A percentile compares a stretch with the other conserved stretches of the same genome.
Evolutionary conservation across 2,329 filamentous ascomycete genomes (phyloP).

Genomic region (Claviceps sp.): DNA sequence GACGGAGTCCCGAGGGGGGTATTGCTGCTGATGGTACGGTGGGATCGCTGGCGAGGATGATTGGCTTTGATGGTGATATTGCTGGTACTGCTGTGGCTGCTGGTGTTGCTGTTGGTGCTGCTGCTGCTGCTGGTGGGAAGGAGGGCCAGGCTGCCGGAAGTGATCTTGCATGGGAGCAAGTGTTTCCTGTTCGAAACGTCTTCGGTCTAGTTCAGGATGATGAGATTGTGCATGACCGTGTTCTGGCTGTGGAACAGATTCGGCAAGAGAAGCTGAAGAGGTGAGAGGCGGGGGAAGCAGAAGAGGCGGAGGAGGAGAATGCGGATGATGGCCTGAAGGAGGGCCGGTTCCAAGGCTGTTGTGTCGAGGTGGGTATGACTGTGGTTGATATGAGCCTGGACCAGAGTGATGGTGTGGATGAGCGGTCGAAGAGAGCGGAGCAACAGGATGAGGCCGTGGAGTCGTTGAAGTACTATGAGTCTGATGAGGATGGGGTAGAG

Average conservation of each 20-base stretch:
- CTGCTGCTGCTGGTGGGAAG: constrained; percentile 9
- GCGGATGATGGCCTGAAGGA: background rate
- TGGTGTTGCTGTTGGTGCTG: constrained; percentile 8
- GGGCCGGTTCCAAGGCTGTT: constrained; percentile 19
- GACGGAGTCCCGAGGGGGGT: constrained; percentile 34
- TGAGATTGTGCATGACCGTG: constrained; percentile 20
- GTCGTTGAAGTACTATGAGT: constrained; percentile 18
- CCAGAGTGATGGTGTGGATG: constrained; percentile 12
- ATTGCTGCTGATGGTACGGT: constrained; percentile 28
- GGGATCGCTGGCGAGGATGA: constrained; percentile 31
- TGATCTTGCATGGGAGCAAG: constrained; percentile 43
- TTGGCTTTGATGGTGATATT: constrained; percentile 11
- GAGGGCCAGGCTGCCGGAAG: constrained; percentile 21
- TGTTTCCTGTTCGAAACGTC: constrained; percentile 42
- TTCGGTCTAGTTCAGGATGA: constrained; percentile 35
- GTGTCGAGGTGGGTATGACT: constrained; percentile 23
- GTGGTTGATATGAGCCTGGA: constrained; percentile 27
- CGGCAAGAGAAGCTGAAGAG: constrained; percentile 8
- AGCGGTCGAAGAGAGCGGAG: constrained; percentile 11
- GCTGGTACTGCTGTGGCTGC: constrained; percentile 9
- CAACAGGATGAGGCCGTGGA: constrained; percentile 6
- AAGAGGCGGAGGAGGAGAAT: background rate
- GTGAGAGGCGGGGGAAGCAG: background rate
- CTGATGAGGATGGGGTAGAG: constrained; percentile 29
- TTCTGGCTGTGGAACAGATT: constrained; percentile 12